Evolutionary conservation across 305 asterid species (phyloP).

Genomic region (Fraxinus angustifolia): DNA sequence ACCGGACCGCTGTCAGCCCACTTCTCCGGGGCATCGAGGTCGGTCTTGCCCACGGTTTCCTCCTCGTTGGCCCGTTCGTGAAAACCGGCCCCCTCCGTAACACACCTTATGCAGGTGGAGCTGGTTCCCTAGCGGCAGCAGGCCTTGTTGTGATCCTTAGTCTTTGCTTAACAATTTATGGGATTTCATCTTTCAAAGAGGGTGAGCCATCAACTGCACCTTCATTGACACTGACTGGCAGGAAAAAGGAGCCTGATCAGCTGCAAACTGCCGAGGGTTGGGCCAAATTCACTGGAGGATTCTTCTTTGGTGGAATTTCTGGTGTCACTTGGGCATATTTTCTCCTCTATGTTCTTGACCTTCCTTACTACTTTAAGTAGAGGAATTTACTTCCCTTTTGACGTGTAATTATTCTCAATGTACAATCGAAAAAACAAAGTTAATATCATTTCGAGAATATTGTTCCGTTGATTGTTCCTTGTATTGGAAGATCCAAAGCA

Average conservation of each 20-base stretch:
- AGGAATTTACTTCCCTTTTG: neutral
- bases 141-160: slow-evolving; percentile 86
- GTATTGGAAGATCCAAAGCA: neutral
- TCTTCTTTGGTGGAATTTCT: slow-evolving; percentile 91
- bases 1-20: slow-evolving; percentile 92
- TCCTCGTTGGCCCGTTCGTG: slow-evolving; percentile 88
- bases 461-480: neutral
- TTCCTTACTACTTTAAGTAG: slow-evolving; percentile 78
- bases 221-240: slow-evolving; percentile 69
- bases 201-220: slow-evolving; percentile 88
- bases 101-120: slow-evolving; percentile 61
- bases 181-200: slow-evolving; percentile 79
- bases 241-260: slow-evolving; percentile 87
- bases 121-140: slow-evolving; percentile 88
- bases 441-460: slow-evolving; percentile 28
- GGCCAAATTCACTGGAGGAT: slow-evolving; percentile 81
- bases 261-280: slow-evolving; percentile 91
- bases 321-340: slow-evolving; percentile 91
- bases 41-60: slow-evolving; percentile 88
- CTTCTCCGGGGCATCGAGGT: slow-evolving; percentile 90
- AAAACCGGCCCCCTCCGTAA: slow-evolving; percentile 76
- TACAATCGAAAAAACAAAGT: slow-evolving; percentile 18
- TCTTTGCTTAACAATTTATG: slow-evolving; percentile 74
- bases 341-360: slow-evolving; percentile 78
- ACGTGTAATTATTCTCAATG: slow-evolving; percentile 19